phyloP scores from a whole-genome alignment of 1,284 basidiomycete species.

The Rhodotorula sp. region DNA sequence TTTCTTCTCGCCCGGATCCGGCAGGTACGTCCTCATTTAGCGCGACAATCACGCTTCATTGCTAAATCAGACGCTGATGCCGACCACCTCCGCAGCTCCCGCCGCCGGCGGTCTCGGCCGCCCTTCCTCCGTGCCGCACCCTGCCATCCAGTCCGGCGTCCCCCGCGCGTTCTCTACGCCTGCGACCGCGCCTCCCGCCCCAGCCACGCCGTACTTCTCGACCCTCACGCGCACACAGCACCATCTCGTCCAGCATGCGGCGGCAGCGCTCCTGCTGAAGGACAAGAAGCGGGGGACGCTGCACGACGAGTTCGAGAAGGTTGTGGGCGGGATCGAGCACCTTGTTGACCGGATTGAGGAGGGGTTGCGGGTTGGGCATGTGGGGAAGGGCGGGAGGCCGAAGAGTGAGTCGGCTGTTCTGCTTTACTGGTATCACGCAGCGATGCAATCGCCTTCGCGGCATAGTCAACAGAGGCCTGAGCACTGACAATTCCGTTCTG shows the following conservation, averaged over 20 bases:
- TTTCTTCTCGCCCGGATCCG: neutral
- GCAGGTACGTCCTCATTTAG: neutral
- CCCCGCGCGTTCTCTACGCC: neutral
- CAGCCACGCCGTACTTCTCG: conserved; percentile 15
- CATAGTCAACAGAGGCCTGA: too few species aligned
- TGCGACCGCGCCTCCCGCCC: neutral
- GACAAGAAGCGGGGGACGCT: conserved; percentile 3
- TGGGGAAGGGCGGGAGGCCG: neutral
- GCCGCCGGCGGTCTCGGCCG: too few species aligned
- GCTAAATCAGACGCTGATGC: too few species aligned
- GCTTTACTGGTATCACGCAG: too few species aligned
- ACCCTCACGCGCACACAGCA: conserved; percentile 23
- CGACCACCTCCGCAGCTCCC: neutral
- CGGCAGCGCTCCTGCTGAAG: conserved; percentile 24
- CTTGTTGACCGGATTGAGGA: neutral
- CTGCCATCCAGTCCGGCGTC: neutral
- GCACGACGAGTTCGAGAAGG: conserved; percentile 4
- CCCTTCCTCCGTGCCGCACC: too few species aligned
- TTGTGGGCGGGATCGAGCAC: conserved; percentile 18
- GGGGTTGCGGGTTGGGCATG: neutral
- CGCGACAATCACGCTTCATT: too few species aligned
- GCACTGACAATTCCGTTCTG: too few species aligned
- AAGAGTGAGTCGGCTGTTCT: conserved; percentile 1
- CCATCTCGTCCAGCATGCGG: conserved; percentile 31
- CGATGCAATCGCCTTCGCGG: too few species aligned